These are phyloP conservation scores for Hibiscus trionum DNA, from an alignment of 345 rosid genomes.

Conservation along the genomic window DNA sequence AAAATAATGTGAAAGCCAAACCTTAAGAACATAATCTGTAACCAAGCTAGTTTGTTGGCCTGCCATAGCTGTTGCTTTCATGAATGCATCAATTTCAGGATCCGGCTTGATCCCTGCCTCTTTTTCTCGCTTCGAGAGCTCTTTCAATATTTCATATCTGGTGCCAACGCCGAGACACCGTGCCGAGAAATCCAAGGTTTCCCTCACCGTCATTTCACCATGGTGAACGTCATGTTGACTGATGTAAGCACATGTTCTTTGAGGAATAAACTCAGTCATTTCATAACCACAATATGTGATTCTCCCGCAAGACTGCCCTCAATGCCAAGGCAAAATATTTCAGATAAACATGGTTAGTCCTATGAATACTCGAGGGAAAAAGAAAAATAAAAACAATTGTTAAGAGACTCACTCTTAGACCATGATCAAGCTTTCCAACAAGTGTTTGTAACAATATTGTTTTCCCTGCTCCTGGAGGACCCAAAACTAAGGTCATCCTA, in stretches of 20 bases:
- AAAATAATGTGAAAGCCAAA: constrained; percentile 1
- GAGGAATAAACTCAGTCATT: constrained; percentile 61
- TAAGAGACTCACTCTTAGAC: constrained; percentile 41
- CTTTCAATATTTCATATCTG: constrained; percentile 52
- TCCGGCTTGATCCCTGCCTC: constrained; percentile 60
- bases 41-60: constrained; percentile 59
- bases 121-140: constrained; percentile 69
- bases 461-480: constrained; percentile 88
- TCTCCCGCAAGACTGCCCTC: constrained; percentile 38
- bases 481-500: constrained; percentile 83
- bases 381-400: no score
- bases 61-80: constrained; percentile 55
- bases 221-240: constrained; percentile 74
- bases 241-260: constrained; percentile 68
- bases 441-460: constrained; percentile 69
- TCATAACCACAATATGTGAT: constrained; percentile 70
- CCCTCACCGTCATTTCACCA: constrained; percentile 87
- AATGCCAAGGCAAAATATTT: not conserved
- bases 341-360: not conserved
- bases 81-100: constrained; percentile 74
- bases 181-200: constrained; percentile 71
- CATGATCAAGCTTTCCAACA: constrained; percentile 58
- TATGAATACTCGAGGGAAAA: not conserved
- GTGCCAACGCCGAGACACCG: constrained; percentile 73
- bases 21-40: constrained; percentile 77